These are phyloP conservation scores for Boletus sp. DNA, from an alignment of 1,284 basidiomycete genomes.

Conservation along the genomic window DNA sequence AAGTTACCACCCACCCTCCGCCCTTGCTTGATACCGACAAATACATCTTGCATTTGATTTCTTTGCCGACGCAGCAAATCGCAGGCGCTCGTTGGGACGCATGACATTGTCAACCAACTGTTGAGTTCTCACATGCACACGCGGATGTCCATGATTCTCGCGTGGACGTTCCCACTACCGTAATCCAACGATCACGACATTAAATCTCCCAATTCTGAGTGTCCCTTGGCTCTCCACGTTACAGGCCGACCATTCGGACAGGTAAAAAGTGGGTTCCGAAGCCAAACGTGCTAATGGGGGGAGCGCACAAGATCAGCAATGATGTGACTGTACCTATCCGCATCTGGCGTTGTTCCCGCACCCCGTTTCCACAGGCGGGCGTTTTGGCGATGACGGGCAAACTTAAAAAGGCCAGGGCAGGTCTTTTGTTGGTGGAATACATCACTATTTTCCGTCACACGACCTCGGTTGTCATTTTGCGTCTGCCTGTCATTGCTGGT, in stretches of 20 bases:
- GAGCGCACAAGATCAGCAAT: constrained; percentile 1
- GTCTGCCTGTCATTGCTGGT: not conserved
- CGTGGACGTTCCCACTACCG: constrained; percentile 12
- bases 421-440: not conserved
- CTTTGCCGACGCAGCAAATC: not conserved
- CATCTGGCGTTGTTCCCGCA: constrained; percentile 3
- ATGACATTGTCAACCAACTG: constrained; percentile 2
- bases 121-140: constrained; percentile 3
- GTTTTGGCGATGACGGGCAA: not conserved
- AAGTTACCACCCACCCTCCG: not conserved
- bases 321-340: constrained; percentile 21
- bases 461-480: not conserved
- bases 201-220: constrained; percentile 15
- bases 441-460: constrained; percentile 4
- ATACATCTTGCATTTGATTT: not conserved
- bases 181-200: constrained; percentile 10
- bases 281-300: constrained; percentile 2
- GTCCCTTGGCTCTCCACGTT: constrained; percentile 8
- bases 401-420: constrained; percentile 18
- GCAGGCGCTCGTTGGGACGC: not conserved
- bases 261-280: not conserved
- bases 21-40: not conserved
- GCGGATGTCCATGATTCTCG: constrained; percentile 12
- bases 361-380: constrained; percentile 13
- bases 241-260: constrained; percentile 5